Percentiles rank a stretch among this genome's conserved stretches.
Evolutionary conservation across 208 protist genomes (phyloP).

Genomic region (Novymonas esmeraldas): DNA sequence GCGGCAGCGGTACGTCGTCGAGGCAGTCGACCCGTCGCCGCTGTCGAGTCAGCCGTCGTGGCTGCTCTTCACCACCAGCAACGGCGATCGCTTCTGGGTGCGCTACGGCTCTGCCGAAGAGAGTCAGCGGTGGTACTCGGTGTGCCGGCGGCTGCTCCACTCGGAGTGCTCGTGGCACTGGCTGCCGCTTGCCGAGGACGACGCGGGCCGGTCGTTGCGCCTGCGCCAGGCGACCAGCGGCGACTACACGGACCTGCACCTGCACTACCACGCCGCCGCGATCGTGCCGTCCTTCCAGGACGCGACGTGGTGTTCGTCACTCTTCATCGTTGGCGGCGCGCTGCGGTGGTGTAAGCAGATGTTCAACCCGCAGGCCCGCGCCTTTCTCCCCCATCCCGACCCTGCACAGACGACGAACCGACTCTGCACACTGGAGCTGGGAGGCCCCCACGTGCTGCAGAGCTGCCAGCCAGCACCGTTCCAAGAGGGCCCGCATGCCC

Average conservation of each 20-base stretch:
- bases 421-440: slow-evolving; percentile 42
- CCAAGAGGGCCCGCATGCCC: slow-evolving; percentile 48
- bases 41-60: slow-evolving; percentile 27
- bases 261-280: slow-evolving; percentile 58
- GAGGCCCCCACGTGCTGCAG: slow-evolving; percentile 41
- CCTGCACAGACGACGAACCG: slow-evolving; percentile 17
- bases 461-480: slow-evolving; percentile 43
- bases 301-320: slow-evolving; percentile 22
- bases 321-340: slow-evolving; percentile 57
- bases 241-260: slow-evolving; percentile 41
- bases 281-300: slow-evolving; percentile 25
- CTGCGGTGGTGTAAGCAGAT: slow-evolving; percentile 26
- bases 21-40: slow-evolving; percentile 47
- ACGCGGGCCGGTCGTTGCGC: slow-evolving; percentile 17
- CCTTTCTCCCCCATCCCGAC: slow-evolving; percentile 43
- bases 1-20: slow-evolving; percentile 53
- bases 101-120: slow-evolving; percentile 47
- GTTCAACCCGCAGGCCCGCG: slow-evolving; percentile 35
- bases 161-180: slow-evolving; percentile 64
- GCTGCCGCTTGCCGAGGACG: slow-evolving; percentile 39
- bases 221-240: slow-evolving; percentile 28
- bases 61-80: slow-evolving; percentile 60
- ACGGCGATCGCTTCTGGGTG: slow-evolving; percentile 71
- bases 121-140: slow-evolving; percentile 49
- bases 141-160: slow-evolving; percentile 37